Conservation (phyloP, 73 alveolate genomes). For the Uronychia setigera region DNA sequence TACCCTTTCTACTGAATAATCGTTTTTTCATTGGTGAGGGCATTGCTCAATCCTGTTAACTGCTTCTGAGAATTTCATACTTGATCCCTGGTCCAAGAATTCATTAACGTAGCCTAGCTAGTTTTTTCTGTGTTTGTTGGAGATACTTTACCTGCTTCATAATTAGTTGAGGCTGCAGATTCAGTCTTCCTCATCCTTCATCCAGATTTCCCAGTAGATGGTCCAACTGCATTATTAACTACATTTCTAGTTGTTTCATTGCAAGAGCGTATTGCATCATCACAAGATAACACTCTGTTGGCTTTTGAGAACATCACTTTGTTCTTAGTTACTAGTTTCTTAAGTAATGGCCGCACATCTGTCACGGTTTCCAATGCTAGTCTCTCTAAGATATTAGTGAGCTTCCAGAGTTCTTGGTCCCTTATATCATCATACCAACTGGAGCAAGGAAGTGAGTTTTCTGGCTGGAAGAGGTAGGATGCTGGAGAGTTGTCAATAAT, state of each 20-base stretch:
- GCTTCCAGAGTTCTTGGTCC: slow-evolving; percentile 38
- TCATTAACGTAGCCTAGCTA: neutral
- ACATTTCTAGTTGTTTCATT: neutral
- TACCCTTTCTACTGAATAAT: no score
- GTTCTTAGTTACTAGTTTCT: neutral
- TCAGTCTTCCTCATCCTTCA: neutral
- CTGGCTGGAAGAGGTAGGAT: slow-evolving; percentile 71
- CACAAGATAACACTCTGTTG: neutral
- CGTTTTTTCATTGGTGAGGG: no score
- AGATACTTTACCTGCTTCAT: neutral
- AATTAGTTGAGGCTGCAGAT: neutral
- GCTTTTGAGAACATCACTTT: neutral
- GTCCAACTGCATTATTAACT: no score
- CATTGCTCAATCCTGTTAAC: no score
- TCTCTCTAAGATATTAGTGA: slow-evolving; percentile 15
- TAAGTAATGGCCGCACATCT: neutral
- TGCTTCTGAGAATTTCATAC: no score
- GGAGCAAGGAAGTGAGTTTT: slow-evolving; percentile 67
- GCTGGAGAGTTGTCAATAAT: slow-evolving; percentile 79
- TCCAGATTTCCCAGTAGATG: neutral
- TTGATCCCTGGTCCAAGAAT: neutral
- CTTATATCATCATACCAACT: slow-evolving; percentile 71
- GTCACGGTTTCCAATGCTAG: neutral
- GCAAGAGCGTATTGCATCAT: neutral
- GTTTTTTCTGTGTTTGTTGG: neutral